Base-by-base conservation (phyloP, 2,329 filamentous ascomycete species). In the Calonectria crousiana region DNA sequence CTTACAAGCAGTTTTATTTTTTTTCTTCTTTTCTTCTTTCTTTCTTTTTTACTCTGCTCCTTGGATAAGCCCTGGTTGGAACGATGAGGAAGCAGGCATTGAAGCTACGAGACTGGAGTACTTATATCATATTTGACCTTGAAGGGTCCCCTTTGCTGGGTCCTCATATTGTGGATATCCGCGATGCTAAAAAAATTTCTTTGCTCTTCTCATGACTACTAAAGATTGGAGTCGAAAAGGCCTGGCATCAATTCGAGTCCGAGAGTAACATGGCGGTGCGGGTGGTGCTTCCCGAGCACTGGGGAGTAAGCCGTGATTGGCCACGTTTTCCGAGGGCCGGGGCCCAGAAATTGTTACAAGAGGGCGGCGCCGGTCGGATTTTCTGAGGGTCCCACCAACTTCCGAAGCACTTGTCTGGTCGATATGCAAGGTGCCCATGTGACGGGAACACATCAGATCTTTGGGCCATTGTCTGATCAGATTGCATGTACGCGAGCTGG, bases 261-360 rank as follows among this genome's bases (percentile, higher is more conserved):
- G 56, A 26, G n/a, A 23, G 56, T 18, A 60, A 36, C 13, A 26
- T 26, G 14, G 32, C 23, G 32, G 56, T 52, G 49, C 49, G 28
- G 26, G 2, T 30, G 23, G 13, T 26, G 49, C 26, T 26, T 4
- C 16, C 52, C 26, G n/a, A 32, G 18, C n/a, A 4, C 18, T 9
- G 1, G 16, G 30, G 23, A 13, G 51, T 26, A 2, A 28, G 52
- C 67, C 72, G 72, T 38, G n/a, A 72, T 74, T 74, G 73, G 73
- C 30, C 65, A 69, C 58, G 60, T 62, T 56, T 26, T 56, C 73
- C 73, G 73, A 74, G 56, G n/a, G 23, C 51, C 67, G 49, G 20
- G 20, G 20, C 11, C 38, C 20, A 38, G 13, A n/a, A n/a, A 28
- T 23, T 53, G 34, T 41, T 30, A 32, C 38, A 60, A 60, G 20